Base-by-base conservation (phyloP, 1,284 basidiomycete genomes). In the Singerocomus inundabilis region DNA sequence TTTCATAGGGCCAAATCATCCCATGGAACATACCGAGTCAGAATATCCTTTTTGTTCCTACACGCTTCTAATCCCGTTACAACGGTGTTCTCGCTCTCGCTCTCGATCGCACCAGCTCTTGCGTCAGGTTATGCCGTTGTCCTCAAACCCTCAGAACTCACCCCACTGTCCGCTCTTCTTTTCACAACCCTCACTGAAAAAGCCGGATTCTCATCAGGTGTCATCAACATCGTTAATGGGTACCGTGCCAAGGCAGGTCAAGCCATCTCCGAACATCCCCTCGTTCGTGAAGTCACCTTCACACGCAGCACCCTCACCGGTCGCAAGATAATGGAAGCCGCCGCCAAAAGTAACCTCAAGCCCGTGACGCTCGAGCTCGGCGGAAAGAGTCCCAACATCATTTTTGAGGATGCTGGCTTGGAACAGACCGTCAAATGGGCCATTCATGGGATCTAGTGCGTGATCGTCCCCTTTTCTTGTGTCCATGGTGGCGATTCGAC, bases 301-400 rank as follows among this genome's bases (percentile, higher is more conserved):
- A 78, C 76, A 1, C 77, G 76, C n/a, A 71, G 66, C 45, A 85
- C 84, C 25, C 71, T 79, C 44, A 81, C 84, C 1, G 88, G 88
- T 11, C 76, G 84, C n/a, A 76, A 79, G 61, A 83, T 90, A 68
- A 80, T 84, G 70, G 75, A 82, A 60, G 77, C 81, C 1, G 79
- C 85, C 1, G 84, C 86, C 26, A 74, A 78, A 62, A 78, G 74
- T 36, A 86, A 89, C 68, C 68, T 89, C 59, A 88, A 88, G 71
- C 79, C 76, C 29, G 81, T 88, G 53, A 84, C 83, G 30, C 79
- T 88, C 57, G 87, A 90, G 72, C 78, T 90, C 43, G 86, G 86
- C 43, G 86, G 86, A 49, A 89, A 89, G 75, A 80, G 79, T 48
- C 84, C 85, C 46, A 82, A 80, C 61, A 70, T 81, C 60, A 68